Conservation (phyloP, 352 stramenopile genomes). For the Pythium phragmitis region DNA sequence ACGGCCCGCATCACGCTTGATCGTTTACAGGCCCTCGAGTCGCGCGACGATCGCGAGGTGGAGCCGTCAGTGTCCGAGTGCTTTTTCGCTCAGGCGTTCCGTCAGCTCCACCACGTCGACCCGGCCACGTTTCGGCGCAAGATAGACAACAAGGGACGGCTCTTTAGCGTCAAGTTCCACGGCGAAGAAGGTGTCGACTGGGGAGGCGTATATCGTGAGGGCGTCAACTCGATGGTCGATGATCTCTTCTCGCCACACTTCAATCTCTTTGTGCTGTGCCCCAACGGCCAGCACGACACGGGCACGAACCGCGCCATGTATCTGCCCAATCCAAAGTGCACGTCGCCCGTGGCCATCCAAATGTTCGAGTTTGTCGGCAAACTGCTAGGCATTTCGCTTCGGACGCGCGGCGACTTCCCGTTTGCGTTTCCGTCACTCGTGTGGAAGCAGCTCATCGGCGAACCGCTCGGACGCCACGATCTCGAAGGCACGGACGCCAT, state of each 20-base stretch:
- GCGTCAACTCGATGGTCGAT: conserved; percentile 88
- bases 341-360: conserved; percentile 82
- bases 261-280: conserved; percentile 80
- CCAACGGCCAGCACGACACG: conserved; percentile 86
- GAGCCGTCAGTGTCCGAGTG: conserved; percentile 89
- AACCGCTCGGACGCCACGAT: conserved; percentile 78
- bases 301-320: conserved; percentile 87
- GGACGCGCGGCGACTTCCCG: conserved; percentile 90
- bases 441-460: conserved; percentile 90
- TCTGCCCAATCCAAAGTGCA: conserved; percentile 86
- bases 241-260: conserved; percentile 87
- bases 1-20: conserved; percentile 84
- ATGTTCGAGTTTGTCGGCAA: conserved; percentile 96
- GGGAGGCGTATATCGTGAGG: conserved; percentile 88
- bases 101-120: conserved; percentile 86
- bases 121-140: conserved; percentile 81
- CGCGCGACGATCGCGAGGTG: conserved; percentile 82
- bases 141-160: conserved; percentile 86
- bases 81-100: conserved; percentile 94
- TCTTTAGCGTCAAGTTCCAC: conserved; percentile 90
- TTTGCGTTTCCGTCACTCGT: conserved; percentile 92
- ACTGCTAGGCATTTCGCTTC: conserved; percentile 92
- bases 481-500: conserved; percentile 89
- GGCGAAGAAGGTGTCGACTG: conserved; percentile 89
- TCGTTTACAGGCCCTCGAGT: conserved; percentile 82